Conservation (phyloP, 768 basidiomycete genomes). For the Lenzites betulinus region DNA sequence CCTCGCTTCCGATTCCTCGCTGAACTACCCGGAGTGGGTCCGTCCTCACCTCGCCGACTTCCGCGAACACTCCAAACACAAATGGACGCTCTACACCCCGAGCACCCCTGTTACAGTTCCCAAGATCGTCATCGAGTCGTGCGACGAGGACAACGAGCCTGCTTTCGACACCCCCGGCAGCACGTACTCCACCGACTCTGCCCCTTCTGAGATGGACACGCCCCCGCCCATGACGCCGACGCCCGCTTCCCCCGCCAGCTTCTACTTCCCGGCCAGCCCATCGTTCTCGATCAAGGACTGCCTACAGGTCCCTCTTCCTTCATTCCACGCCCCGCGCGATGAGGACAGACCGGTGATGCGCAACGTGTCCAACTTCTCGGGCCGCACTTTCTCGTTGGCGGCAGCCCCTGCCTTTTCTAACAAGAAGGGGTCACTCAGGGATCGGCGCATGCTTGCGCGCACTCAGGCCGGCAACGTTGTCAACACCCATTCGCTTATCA, state of each 20-base stretch:
- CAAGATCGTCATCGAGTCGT: conserved; percentile 12
- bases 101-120: neutral
- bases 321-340: conserved; percentile 14
- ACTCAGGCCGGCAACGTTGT: neutral
- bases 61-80: conserved; percentile 11
- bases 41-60: conserved; percentile 12
- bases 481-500: too few species aligned
- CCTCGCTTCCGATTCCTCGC: conserved; percentile 10
- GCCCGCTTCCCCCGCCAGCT: conserved; percentile 10
- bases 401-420: neutral
- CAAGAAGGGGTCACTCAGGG: neutral
- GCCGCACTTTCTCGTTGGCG: conserved; percentile 5
- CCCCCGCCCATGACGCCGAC: conserved; percentile 10
- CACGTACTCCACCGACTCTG: conserved; percentile 6
- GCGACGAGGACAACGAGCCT: neutral
- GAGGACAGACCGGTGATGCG: conserved; percentile 3
- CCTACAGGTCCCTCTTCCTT: conserved; percentile 15
- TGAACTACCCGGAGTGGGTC: conserved; percentile 15
- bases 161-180: conserved; percentile 8
- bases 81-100: conserved; percentile 9
- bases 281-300: conserved; percentile 3
- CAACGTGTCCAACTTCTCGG: conserved; percentile 10
- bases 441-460: conserved; percentile 4
- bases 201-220: conserved; percentile 5
- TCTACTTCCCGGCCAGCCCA: conserved; percentile 14